These are phyloP conservation scores for Elongisporangium senticosum DNA, from an alignment of 352 stramenopile species.

Conservation along the genomic window DNA sequence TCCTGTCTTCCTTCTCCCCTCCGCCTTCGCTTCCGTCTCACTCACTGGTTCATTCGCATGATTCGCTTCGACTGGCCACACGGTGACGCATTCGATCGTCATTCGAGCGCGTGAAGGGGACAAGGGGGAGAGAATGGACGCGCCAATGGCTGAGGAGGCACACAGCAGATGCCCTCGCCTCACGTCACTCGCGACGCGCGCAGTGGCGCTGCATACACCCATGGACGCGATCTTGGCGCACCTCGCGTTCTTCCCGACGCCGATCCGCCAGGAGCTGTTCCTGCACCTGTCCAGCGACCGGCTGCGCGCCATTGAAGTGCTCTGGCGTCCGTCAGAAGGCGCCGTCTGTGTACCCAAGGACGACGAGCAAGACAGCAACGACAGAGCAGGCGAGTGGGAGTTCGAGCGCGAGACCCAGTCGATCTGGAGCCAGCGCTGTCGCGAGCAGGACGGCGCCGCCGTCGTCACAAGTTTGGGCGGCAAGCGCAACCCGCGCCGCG, in stretches of 20 bases:
- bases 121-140: background rate
- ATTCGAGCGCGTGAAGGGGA: no score
- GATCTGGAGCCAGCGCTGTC: conserved; percentile 17
- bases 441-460: conserved; percentile 9
- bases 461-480: conserved; percentile 4
- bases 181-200: background rate
- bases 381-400: conserved; percentile 20
- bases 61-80: background rate
- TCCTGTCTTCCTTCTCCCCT: background rate
- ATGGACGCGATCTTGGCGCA: conserved; percentile 33
- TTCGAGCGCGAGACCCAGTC: conserved; percentile 34
- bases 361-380: conserved; percentile 9
- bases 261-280: conserved; percentile 37
- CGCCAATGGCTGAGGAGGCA: background rate
- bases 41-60: background rate
- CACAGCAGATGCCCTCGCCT: background rate
- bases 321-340: conserved; percentile 13
- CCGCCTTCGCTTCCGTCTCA: background rate
- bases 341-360: conserved; percentile 5
- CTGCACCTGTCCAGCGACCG: conserved; percentile 31
- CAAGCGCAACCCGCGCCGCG: conserved; percentile 29
- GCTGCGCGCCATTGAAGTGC: conserved; percentile 43
- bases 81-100: background rate
- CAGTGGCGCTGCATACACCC: conserved; percentile 22
- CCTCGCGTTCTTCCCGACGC: conserved; percentile 33